These are phyloP conservation scores for Diphasiastrum complanatum DNA, from an alignment of 83 land plant species.

Conservation along the genomic window DNA sequence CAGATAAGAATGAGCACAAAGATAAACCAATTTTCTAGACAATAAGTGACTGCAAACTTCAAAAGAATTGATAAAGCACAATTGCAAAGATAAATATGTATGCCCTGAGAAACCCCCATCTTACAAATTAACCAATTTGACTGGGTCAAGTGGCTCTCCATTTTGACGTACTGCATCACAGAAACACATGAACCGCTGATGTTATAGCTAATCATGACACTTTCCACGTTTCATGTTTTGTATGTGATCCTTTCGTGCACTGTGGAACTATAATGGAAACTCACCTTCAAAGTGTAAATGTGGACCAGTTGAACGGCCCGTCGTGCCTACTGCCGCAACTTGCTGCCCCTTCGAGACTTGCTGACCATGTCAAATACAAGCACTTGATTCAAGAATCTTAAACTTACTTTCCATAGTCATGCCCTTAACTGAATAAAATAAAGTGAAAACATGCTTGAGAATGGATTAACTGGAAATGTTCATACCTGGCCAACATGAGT, in stretches of 20 bases:
- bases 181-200: background rate
- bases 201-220: background rate
- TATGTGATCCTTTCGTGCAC: background rate
- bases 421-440: too few species aligned
- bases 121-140: slow-evolving; percentile 35
- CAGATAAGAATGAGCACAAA: too few species aligned
- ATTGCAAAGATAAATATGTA: too few species aligned
- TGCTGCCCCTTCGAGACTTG: slow-evolving; percentile 39
- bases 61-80: too few species aligned
- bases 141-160: slow-evolving; percentile 39
- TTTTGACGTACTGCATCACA: slow-evolving; percentile 31
- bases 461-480: background rate
- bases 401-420: too few species aligned
- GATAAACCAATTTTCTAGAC: too few species aligned
- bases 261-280: background rate
- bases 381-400: too few species aligned
- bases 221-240: background rate
- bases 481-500: slow-evolving; percentile 38
- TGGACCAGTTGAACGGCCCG: slow-evolving; percentile 39
- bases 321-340: slow-evolving; percentile 39
- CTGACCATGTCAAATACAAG: slow-evolving; percentile 1
- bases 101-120: too few species aligned
- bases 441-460: background rate
- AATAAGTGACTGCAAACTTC: too few species aligned
- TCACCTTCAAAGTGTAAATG: slow-evolving; percentile 43